Evolutionary conservation across 73 alveolate species (phyloP), one percentile per base, ranked within the genome.

Genomic region (Tetrahymena thermophila): DNA sequence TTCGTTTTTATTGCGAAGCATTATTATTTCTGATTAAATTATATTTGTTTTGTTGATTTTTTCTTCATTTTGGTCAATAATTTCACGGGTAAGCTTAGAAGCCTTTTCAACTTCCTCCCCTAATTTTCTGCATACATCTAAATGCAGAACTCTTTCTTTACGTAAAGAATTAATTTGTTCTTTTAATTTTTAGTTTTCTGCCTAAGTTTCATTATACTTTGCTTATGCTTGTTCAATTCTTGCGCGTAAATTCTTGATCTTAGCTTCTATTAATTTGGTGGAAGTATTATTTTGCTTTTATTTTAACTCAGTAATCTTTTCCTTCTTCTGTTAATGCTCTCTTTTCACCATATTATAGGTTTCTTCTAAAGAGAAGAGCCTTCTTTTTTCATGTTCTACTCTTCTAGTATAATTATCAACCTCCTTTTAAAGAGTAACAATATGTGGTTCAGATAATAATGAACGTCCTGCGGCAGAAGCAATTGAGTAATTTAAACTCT

Each of bases 181-280:
- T 84, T 98, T 93, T 34, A 98, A 96, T 7, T 96, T 93, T 84
- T 94, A 85, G 93, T 98, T 98, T 5, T 95, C 89, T 3, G 99
- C 97, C 44, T 96, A 84, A 28, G 98, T 94, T 40, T 98, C 98
- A 94, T 98, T 98, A 94, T 97, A 98, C 56, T 95, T 96, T 17
- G 97, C 97, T 11, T 95, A 95, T 35, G 98, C 96, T 84, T 98
- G 95, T 94, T 98, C 99, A 35, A 98, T 96, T 94, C 96, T 94
- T 94, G 98, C 97, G 94, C 98, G 98, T n/a, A 98, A 95, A 83
- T 96, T 97, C 93, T 97, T 98, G 56, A 98, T 98, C 95, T 98
- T 96, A 43, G 93, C 85, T 50, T 34, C 71, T 95, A 85, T 42
- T 34, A 84, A 71, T 37, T 95, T 95, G 14, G 97, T 94, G 13